A percentile compares a stretch with the other conserved stretches of the same genome.
These are phyloP conservation scores for Aegilops tauschii DNA, from an alignment of 176 grass and related monocot genomes.

Conservation along the genomic window DNA sequence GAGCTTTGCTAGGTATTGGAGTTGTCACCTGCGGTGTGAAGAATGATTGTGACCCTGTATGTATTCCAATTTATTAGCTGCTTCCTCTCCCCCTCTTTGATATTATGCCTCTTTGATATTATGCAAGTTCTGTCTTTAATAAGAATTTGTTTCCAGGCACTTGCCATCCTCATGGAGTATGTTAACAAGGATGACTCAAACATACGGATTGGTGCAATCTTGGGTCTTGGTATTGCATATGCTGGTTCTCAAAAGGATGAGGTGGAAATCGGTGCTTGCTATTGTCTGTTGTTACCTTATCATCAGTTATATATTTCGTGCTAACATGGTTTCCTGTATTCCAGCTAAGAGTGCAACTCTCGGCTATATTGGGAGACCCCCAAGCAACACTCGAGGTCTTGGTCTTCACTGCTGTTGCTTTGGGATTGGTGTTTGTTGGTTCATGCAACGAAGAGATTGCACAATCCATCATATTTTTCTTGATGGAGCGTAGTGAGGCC, in stretches of 20 bases:
- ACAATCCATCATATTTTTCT: constrained; percentile 82
- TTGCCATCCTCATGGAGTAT: constrained; percentile 90
- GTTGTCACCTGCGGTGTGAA: constrained; percentile 89
- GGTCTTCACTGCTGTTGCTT: constrained; percentile 80
- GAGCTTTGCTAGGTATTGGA: constrained; percentile 93
- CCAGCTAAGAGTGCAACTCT: constrained; percentile 74
- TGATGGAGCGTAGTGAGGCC: constrained; percentile 86
- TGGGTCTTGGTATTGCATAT: constrained; percentile 97
- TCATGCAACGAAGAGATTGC: constrained; percentile 99
- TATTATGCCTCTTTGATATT: background rate
- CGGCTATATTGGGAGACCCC: constrained; percentile 67
- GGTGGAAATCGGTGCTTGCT: constrained; percentile 30
- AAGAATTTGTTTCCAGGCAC: constrained; percentile 47
- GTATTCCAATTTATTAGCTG: constrained; percentile 24
- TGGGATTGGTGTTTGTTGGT: constrained; percentile 92
- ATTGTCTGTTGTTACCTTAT: background rate
- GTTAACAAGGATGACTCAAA: constrained; percentile 83
- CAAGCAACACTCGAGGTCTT: constrained; percentile 86
- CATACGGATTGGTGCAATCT: constrained; percentile 88
- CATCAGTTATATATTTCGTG: constrained; percentile 5
- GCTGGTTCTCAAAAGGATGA: constrained; percentile 94
- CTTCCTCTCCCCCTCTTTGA: background rate
- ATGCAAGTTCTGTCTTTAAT: background rate
- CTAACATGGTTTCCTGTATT: constrained; percentile 32
- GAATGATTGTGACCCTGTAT: constrained; percentile 95